A percentile compares a stretch with the other conserved stretches of the same genome.
phyloP scores from a whole-genome alignment of 768 basidiomycete genomes.

The Suillus ampliporus region DNA sequence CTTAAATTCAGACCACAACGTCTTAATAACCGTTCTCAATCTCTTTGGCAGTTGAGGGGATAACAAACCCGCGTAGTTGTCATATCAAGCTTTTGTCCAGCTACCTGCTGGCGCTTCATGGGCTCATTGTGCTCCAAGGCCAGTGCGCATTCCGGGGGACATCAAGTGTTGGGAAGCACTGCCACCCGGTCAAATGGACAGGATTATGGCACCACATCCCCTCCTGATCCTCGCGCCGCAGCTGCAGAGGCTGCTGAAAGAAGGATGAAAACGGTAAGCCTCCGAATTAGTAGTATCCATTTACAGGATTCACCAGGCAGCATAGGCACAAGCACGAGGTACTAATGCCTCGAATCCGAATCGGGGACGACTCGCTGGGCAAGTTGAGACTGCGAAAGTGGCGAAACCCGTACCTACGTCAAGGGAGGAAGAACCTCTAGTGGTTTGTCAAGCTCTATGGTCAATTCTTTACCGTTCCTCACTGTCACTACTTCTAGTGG shows the following conservation, averaged over 20 bases:
- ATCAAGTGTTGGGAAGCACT: constrained; percentile 54
- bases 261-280: constrained; percentile 59
- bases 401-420: constrained; percentile 43
- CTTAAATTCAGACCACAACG: constrained; percentile 8
- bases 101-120: constrained; percentile 39
- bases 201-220: constrained; percentile 31
- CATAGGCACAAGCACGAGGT: constrained; percentile 49
- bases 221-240: constrained; percentile 53
- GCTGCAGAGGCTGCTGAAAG: constrained; percentile 69
- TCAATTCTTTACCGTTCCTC: constrained; percentile 31
- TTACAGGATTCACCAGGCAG: constrained; percentile 29
- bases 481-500: constrained; percentile 43
- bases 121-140: constrained; percentile 65
- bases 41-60: constrained; percentile 8
- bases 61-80: background rate
- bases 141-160: constrained; percentile 46
- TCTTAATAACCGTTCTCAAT: constrained; percentile 8
- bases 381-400: constrained; percentile 46
- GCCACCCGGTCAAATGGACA: constrained; percentile 29
- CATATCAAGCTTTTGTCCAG: background rate
- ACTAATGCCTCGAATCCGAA: constrained; percentile 51
- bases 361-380: constrained; percentile 48
- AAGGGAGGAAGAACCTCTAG: constrained; percentile 46
- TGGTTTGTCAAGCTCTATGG: constrained; percentile 45
- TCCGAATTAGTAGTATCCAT: constrained; percentile 17